Base-by-base conservation (phyloP, 208 protist species). In the Trypanosoma cruzi region DNA sequence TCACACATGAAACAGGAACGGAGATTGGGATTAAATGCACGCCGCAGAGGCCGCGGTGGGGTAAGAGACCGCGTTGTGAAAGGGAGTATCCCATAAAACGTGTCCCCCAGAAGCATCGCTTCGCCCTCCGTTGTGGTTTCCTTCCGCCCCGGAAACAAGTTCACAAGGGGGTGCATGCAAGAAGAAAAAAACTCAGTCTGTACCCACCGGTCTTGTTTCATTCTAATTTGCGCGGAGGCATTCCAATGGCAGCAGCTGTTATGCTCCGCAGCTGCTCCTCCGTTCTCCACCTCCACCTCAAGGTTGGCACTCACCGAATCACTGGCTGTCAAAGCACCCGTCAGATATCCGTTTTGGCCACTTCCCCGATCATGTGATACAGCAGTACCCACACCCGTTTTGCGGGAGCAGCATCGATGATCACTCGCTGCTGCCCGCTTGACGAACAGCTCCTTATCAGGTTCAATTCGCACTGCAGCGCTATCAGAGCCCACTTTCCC, bases 11-110 rank as follows among this genome's bases (percentile, higher is more conserved):
- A 42, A 14, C 26, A 37, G 26, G 13, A 0, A 54, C 0, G 24
- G 20, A 11, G 5, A n/a, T 29, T 20, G 1, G 20, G 24, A 46
- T n/a, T 58, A 29, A 11, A 58, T 22, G 49, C 22, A 34, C 50
- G 50, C 11, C 22, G 4, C 1, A 67, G 49, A 22, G 62, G 62
- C 29, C 62, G 26, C 28, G 62, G 62, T 67, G 62, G 49, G 7
- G 62, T 58, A 7, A 58, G 32, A 28, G 1, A 44, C 13, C 0
- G 34, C 20, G n/a, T 31, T n/a, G 34, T 1, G 22, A 48, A 24
- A 49, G 49, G 56, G 14, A 29, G 6, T 18, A 36, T 14, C 11
- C 20, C 14, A 58, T 67, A n/a, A 48, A 49, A 29, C 5, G 11
- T 49, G 26, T 57, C 32, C 40, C 1, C 28, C 40, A 14, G 1